phyloP scores from a whole-genome alignment of 495 filamentous ascomycete genomes.

The Annulohypoxylon moriforme region DNA sequence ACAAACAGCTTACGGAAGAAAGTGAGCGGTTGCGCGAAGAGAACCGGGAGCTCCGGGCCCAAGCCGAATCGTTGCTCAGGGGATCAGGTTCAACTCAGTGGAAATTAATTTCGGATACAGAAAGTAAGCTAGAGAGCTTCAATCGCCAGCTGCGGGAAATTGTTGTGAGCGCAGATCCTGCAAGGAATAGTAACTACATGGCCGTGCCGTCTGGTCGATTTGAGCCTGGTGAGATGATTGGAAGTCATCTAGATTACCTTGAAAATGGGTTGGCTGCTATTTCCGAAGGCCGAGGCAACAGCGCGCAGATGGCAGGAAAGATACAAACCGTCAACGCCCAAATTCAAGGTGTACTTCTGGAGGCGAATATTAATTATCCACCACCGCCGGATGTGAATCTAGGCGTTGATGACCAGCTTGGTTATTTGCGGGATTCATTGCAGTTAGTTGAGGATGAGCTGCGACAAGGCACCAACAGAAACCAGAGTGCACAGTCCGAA shows the following conservation, averaged over 20 bases:
- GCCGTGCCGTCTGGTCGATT: slow-evolving; percentile 48
- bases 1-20: slow-evolving; percentile 55
- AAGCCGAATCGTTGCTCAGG: slow-evolving; percentile 53
- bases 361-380: slow-evolving; percentile 40
- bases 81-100: slow-evolving; percentile 48
- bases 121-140: slow-evolving; percentile 75
- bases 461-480: slow-evolving; percentile 44
- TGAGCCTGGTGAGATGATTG: slow-evolving; percentile 58
- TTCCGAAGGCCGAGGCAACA: slow-evolving; percentile 44
- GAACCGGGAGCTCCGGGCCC: slow-evolving; percentile 48
- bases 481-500: slow-evolving; percentile 66
- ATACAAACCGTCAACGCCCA: slow-evolving; percentile 49
- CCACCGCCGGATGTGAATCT: slow-evolving; percentile 43
- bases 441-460: slow-evolving; percentile 49
- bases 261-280: slow-evolving; percentile 51
- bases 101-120: slow-evolving; percentile 67
- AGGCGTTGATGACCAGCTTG: slow-evolving; percentile 54
- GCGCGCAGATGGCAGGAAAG: slow-evolving; percentile 44
- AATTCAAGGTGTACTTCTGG: slow-evolving; percentile 48
- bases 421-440: slow-evolving; percentile 54
- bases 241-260: slow-evolving; percentile 56
- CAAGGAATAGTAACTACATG: slow-evolving; percentile 51
- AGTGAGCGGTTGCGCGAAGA: slow-evolving; percentile 57
- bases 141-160: slow-evolving; percentile 76
- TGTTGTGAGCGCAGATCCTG: slow-evolving; percentile 69